A percentile compares a stretch with the other conserved stretches of the same genome.
Evolutionary conservation across 805 yeast genomes (phyloP).

Genomic region (Lipomyces chichibuensis): DNA sequence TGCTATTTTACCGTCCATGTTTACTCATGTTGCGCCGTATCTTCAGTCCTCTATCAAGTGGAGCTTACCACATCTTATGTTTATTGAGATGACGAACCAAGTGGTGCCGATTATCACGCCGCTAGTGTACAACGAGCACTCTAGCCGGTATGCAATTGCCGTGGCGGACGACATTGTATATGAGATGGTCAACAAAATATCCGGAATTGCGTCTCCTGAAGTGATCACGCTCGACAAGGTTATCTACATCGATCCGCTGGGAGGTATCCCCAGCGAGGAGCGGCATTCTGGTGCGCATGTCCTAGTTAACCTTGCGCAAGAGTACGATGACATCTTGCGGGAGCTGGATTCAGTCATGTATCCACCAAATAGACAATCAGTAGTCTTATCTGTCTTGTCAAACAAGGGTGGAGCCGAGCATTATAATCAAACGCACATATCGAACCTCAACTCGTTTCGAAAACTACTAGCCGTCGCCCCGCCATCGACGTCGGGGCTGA

Average conservation of each 20-base stretch:
- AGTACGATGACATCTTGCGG: slow-evolving; percentile 63
- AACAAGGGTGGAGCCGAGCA: neutral
- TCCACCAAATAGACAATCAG: neutral
- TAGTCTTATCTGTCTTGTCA: neutral
- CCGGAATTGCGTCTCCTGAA: slow-evolving; percentile 38
- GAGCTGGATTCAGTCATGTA: slow-evolving; percentile 50
- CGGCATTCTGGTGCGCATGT: slow-evolving; percentile 80
- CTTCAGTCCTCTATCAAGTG: slow-evolving; percentile 5
- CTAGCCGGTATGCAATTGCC: slow-evolving; percentile 47
- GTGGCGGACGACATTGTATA: slow-evolving; percentile 50
- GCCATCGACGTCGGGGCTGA: slow-evolving; percentile 71
- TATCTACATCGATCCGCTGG: slow-evolving; percentile 74
- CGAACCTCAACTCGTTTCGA: slow-evolving; percentile 69
- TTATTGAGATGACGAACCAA: slow-evolving; percentile 51
- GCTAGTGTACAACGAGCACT: slow-evolving; percentile 61
- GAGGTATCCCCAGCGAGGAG: slow-evolving; percentile 90
- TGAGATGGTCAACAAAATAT: slow-evolving; percentile 47
- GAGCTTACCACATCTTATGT: slow-evolving; percentile 39
- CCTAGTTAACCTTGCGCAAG: slow-evolving; percentile 81
- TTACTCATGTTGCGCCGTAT: slow-evolving; percentile 10
- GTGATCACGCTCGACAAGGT: slow-evolving; percentile 71
- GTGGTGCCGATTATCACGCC: slow-evolving; percentile 62
- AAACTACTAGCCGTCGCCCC: slow-evolving; percentile 56
- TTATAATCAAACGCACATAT: slow-evolving; percentile 50
- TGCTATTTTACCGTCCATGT: slow-evolving; percentile 22